Base-by-base conservation (phyloP, 2,329 filamentous ascomycete genomes). In the Botrytis galanthina region DNA sequence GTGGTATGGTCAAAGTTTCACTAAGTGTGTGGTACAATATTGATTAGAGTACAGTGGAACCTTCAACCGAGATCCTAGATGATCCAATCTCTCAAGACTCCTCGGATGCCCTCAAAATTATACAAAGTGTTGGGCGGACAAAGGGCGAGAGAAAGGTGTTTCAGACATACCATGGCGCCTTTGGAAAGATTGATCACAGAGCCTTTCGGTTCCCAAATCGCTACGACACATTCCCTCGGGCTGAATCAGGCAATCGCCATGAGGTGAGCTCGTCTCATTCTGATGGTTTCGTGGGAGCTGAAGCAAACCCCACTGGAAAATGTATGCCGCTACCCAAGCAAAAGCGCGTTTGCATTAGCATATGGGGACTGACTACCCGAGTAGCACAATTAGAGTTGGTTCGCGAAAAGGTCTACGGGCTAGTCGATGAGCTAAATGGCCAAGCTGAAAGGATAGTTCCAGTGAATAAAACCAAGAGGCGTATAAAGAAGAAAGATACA, bases 231-330 rank as follows among this genome's bases (percentile, higher is more conserved):
- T 73, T 46, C 59, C 62, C 57, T 44, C 60, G 35, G 22, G 39
- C 16, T 18, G 26, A 14, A 20, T 32, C 42, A 35, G 20, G 44
- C 71, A 16, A 35, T 32, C n/a, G 8, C 48, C 35, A 8, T 57
- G 37, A 57, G 10, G 6, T 59, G 29, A 32, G 18, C 66, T 64
- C 64, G 44, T 75, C 72, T 14, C 77, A 75, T 42, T 78, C 76
- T 1, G 79, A 80, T 69, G 79, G 79, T 0, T 80, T 80, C 71
- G 74, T 77, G 48, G 78, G 77, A 14, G 72, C 74, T 29, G 79
- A 80, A 72, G 75, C 74, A 26, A 39, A 73, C 20, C 76, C 77
- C 5, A 79, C 74, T n/a, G 78, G 77, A 4, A 54, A 63, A 37
- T 71, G 61, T 39, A 80, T 80, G 78, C 75, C 73, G 26, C n/a